Conservation (phyloP, 108 stramenopile genomes). For the Nitzschia sp. region DNA sequence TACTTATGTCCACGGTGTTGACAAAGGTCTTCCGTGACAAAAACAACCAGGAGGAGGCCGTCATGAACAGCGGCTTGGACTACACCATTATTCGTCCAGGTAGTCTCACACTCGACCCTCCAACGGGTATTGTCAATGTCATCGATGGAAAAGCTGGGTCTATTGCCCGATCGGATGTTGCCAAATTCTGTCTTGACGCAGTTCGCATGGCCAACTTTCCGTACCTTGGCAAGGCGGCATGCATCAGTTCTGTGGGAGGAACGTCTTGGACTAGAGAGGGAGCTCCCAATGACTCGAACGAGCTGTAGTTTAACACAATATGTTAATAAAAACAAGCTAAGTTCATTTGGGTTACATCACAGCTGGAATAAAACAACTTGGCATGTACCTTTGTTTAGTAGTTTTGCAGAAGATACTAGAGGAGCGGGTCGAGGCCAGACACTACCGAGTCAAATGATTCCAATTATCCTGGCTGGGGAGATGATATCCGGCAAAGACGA, state of each 20-base stretch:
- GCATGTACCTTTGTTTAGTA: too few relatives aligned
- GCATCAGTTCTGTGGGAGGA: conserved; percentile 93
- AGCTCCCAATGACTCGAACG: too few relatives aligned
- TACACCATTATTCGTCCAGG: conserved; percentile 96
- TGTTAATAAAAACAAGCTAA: too few relatives aligned
- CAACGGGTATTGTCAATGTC: conserved; percentile 97
- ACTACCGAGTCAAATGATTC: too few relatives aligned
- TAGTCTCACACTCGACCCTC: conserved; percentile 91
- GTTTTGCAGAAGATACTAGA: too few relatives aligned
- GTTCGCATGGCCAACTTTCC: conserved; percentile 86
- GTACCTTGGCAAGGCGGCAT: conserved; percentile 90
- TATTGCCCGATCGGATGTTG: conserved; percentile 95
- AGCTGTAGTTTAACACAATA: too few relatives aligned
- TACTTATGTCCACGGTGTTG: conserved; percentile 96
- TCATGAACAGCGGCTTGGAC: conserved; percentile 78
- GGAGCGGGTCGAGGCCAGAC: too few relatives aligned
- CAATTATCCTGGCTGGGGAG: too few relatives aligned
- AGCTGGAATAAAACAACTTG: too few relatives aligned
- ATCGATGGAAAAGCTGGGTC: conserved; percentile 95
- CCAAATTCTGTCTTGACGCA: conserved; percentile 93
- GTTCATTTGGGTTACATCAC: too few relatives aligned
- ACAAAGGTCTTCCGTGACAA: conserved; percentile 96
- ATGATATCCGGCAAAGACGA: too few relatives aligned
- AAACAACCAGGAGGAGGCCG: conserved; percentile 94
- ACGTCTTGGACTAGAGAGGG: conserved; percentile 72